Base-by-base conservation (phyloP, 805 yeast species). In the Saturnispora gosingensis region DNA sequence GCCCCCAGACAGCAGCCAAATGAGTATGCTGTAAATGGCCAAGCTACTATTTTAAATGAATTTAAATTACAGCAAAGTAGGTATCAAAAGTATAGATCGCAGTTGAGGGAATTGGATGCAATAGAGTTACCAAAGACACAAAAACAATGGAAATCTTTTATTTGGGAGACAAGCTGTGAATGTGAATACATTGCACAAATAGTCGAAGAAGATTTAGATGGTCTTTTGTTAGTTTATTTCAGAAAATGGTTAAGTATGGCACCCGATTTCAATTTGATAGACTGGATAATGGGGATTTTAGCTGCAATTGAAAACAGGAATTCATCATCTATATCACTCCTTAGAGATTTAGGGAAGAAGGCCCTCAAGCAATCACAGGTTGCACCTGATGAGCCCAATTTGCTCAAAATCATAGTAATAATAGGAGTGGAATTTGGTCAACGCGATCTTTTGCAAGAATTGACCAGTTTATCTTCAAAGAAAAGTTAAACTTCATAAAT, bases 211-310 rank as follows among this genome's bases (percentile, higher is more conserved):
- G 58, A 56, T 5, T 62, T 64, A 42, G 59, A 62, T 18, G 59
- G 74, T 43, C 65, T 71, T 45, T 59, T 75, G 44, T 50, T 72
- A 8, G 70, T 70, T n/a, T 74, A 74, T 58, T 66, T 64, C 46
- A 65, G 70, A 9, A 67, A 69, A 51, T 77, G 80, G 80, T 57
- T 71, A 22, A 62, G 66, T 28, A 63, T 61, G 18, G 64, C 59
- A 27, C 56, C 68, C 43, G 60, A 67, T 39, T 53, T 49, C 0
- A 61, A 61, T 40, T 63, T 64, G 43, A 56, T 56, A 20, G 48
- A 53, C 13, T 77, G 82, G 82, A 58, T 73, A 1, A 69, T 70
- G 57, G 66, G 64, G 2, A 51, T 71, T 22, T 57, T 77, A 13
- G 63, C 67, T 15, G 63, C 74, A 2, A 53, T 74, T 3, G 78